Base-by-base conservation (phyloP, 164 flowering plant species). In the Magnolia officinalis region DNA sequence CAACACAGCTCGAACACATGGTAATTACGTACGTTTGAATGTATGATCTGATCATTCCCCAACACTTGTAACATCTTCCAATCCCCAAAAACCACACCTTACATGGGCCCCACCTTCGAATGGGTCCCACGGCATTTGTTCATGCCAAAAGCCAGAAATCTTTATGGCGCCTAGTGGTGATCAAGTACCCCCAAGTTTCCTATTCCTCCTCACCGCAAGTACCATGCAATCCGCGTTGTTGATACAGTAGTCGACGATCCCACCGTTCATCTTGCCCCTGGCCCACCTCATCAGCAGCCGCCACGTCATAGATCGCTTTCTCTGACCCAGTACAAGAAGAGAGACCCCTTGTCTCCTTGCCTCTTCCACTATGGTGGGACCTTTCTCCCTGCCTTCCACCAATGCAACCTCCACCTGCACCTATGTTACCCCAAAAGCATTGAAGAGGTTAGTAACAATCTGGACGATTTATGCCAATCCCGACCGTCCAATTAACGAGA, bases 91-190 rank as follows among this genome's bases (percentile, higher is more conserved):
- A 37, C 45, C 45, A 37, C 45, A 37, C 45, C 45, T 37, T 37
- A 37, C 45, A 37, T 37, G 45, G 45, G 6, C 45, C 45, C 45
- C 45, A 4, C 45, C 45, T 37, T n/a, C 45, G 6, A 37, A 37
- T 37, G 45, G 45, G 45, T 37, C 45, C 45, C 45, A 37, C 45
- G 6, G 21, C 21, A 24, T 66, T 66, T 66, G 14, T 16, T 85
- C 78, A 91, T 78, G 96, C 96, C 83, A 91, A 83, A 74, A 90
- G 91, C 93, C 94, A 91, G 71, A 91, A 91, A 77, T 91, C 89
- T 75, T 85, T 91, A 18, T 88, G 96, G 24, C 86, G 85, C 78
- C 85, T 88, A 0, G 93, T 90, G 26, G 91, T 89, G 55, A 91
- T 88, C 72, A 91, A 67, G 78, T 90, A 91, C 4, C 96, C 96